Conservation (phyloP, 805 yeast genomes). For the Kuraishia piskuri region DNA sequence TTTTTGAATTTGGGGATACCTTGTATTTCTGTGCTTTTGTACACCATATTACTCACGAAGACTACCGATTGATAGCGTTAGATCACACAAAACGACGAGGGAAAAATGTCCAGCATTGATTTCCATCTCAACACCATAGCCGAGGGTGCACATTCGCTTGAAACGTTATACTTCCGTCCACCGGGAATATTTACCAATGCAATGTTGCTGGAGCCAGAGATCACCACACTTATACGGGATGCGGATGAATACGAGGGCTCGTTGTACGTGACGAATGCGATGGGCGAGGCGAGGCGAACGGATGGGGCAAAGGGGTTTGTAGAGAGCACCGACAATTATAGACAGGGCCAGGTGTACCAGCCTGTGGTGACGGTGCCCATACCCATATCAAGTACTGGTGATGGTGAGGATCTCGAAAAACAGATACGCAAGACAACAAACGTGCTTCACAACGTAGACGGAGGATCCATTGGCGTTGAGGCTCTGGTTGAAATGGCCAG, state of each 20-base stretch:
- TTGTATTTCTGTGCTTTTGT: too few relatives aligned
- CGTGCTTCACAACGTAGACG: conserved; percentile 21
- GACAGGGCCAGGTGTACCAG: not conserved
- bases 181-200: conserved; percentile 60
- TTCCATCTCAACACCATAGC: conserved; percentile 25
- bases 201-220: conserved; percentile 38
- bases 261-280: conserved; percentile 33
- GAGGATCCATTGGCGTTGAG: conserved; percentile 26
- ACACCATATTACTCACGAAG: not conserved
- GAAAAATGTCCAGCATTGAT: conserved; percentile 10
- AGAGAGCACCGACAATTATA: not conserved
- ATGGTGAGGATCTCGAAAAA: not conserved
- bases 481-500: conserved; percentile 35
- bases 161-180: conserved; percentile 36
- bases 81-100: not conserved
- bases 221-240: conserved; percentile 52
- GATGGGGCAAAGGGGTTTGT: not conserved
- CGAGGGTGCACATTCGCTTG: conserved; percentile 30
- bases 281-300: conserved; percentile 30
- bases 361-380: conserved; percentile 4
- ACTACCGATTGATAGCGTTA: not conserved
- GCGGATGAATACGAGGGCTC: conserved; percentile 44
- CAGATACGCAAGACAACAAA: conserved; percentile 16
- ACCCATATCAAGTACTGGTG: conserved; percentile 1
- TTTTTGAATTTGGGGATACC: too few relatives aligned